Conservation (phyloP, 2,329 filamentous ascomycete genomes). For the Aspergillus latus region DNA sequence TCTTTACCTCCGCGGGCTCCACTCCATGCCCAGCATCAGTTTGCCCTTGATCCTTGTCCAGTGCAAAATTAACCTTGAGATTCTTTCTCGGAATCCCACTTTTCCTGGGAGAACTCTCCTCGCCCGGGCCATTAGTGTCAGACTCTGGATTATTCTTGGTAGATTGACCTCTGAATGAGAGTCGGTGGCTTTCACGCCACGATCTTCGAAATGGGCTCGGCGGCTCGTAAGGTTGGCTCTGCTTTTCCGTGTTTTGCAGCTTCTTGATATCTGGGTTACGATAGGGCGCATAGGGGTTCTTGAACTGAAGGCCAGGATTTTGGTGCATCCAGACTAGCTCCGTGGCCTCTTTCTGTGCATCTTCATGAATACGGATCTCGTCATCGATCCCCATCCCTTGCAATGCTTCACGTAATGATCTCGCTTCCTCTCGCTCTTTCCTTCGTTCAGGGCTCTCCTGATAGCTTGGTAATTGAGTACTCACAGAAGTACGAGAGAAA, state of each 20-base stretch:
- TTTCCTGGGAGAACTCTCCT: slow-evolving; percentile 19
- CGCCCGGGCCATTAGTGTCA: background rate
- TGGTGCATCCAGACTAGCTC: slow-evolving; percentile 65
- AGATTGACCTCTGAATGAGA: slow-evolving; percentile 23
- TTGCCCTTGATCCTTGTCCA: slow-evolving; percentile 31
- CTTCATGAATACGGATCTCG: slow-evolving; percentile 54
- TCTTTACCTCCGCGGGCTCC: slow-evolving; percentile 35
- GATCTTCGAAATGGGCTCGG: slow-evolving; percentile 25
- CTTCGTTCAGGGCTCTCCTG: slow-evolving; percentile 55
- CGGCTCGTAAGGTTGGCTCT: slow-evolving; percentile 46
- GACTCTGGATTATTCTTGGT: slow-evolving; percentile 7
- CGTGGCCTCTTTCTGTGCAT: slow-evolving; percentile 63
- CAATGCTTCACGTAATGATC: slow-evolving; percentile 56
- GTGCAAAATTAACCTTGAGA: slow-evolving; percentile 42
- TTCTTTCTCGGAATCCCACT: slow-evolving; percentile 34
- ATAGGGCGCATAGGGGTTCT: slow-evolving; percentile 50
- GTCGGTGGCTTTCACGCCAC: slow-evolving; percentile 20
- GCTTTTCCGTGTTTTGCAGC: slow-evolving; percentile 44
- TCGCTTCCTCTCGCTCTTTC: slow-evolving; percentile 60
- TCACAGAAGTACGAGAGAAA: slow-evolving; percentile 28
- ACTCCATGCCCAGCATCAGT: slow-evolving; percentile 20
- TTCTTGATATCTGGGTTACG: slow-evolving; percentile 44
- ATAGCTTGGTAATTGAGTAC: slow-evolving; percentile 48
- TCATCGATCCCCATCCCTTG: slow-evolving; percentile 59
- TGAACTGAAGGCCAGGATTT: slow-evolving; percentile 52